Evolutionary conservation across 2,329 filamentous ascomycete species (phyloP), one percentile per base, ranked within the genome.

Genomic region (Periconia sp.): DNA sequence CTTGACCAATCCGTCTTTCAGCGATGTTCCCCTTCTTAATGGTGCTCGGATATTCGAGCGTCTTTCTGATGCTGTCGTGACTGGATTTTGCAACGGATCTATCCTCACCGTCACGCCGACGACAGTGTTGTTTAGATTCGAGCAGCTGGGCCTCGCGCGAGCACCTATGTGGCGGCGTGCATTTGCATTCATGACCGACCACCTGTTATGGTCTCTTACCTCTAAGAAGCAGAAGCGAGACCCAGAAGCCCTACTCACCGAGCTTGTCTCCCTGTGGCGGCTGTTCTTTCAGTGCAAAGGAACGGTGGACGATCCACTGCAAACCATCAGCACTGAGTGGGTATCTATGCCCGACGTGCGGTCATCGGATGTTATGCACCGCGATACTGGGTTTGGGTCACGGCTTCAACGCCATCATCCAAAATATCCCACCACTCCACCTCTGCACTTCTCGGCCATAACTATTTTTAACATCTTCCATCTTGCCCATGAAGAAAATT

Each of bases 221-320:
- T 34, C 22, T 7, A 21, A 24, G 6, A 32, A 44, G 9, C 23
- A 37, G n/a, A 47, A 42, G 25, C 41, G 43, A 26, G 43, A 53
- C 22, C 22, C 63, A 10, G 52, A 60, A 17, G 39, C 43, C 4
- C 35, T 66, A 26, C 41, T 66, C 2, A 29, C 34, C 4, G 66
- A 70, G 48, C 52, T 70, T 3, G 25, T 67, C 8, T 61, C 62
- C 4, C 40, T 69, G 6, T 70, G 65, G 65, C 57, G 54, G 15
- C 36, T 69, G 13, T 62, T 68, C 41, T 67, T 69, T 36, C 64
- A 68, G 33, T 59, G 53, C 35, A 56, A 59, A 43, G 63, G 59
- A 16, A 18, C 18, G 15, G 37, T 44, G 5, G 40, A 46, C 13
- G 41, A 44, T 6, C 17, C 52, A 8, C 19, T 65, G 13, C 43